These are phyloP conservation scores for Yarrowia sp. DNA, from an alignment of 805 yeast genomes.

Conservation along the genomic window DNA sequence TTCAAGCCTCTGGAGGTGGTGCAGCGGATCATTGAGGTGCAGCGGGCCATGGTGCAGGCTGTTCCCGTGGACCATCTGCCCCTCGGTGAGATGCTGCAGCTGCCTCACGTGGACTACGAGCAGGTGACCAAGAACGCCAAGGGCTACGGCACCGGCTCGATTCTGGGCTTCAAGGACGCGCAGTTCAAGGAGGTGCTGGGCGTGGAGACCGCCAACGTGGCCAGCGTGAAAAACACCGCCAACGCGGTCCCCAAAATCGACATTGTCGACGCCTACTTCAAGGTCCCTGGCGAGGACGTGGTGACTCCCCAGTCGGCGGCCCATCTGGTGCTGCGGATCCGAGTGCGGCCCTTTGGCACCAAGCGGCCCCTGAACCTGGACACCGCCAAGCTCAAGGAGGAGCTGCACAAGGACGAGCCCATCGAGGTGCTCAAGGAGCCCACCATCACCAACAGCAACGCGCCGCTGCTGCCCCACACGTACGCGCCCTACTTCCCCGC, in stretches of 20 bases:
- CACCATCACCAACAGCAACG: constrained; percentile 64
- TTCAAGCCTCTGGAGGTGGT: constrained; percentile 78
- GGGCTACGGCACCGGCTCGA: constrained; percentile 28
- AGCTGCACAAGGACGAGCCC: constrained; percentile 45
- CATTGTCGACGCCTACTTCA: constrained; percentile 72
- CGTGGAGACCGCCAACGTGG: background rate
- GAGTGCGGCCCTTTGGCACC: constrained; percentile 73
- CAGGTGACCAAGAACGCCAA: constrained; percentile 45
- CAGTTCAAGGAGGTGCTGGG: constrained; percentile 29
- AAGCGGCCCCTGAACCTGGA: constrained; percentile 43
- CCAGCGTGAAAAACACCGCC: constrained; percentile 37
- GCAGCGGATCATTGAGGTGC: constrained; percentile 65
- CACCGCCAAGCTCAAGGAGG: constrained; percentile 43
- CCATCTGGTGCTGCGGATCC: constrained; percentile 75
- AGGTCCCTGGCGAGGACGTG: constrained; percentile 83
- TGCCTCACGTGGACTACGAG: constrained; percentile 71
- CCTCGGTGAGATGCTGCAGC: constrained; percentile 74
- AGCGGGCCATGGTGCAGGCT: constrained; percentile 78
- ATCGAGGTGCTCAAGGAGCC: constrained; percentile 72
- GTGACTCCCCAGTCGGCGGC: constrained; percentile 77
- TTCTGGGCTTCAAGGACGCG: constrained; percentile 28
- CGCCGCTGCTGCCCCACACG: constrained; percentile 72
- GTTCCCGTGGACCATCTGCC: constrained; percentile 58
- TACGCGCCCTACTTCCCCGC: constrained; percentile 81
- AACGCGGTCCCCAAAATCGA: constrained; percentile 70